Evolutionary conservation across 306 rosid species (phyloP).

Genomic region (Ormosia emarginata): DNA sequence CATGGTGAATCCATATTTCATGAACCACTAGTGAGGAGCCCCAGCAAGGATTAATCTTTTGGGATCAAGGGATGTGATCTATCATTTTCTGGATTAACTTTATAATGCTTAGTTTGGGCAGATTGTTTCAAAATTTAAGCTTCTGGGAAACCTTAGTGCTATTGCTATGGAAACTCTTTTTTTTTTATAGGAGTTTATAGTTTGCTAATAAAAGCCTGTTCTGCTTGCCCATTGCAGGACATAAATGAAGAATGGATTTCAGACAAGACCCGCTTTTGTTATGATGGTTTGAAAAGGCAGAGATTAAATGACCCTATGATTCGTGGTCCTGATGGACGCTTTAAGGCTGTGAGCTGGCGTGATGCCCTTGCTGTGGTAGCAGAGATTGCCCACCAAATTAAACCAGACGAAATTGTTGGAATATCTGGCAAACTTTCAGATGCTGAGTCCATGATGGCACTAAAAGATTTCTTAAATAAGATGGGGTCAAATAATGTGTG

Average conservation of each 20-base stretch:
- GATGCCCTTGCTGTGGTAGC: constrained; percentile 91
- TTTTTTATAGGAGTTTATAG: not conserved
- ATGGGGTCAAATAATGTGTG: constrained; percentile 91
- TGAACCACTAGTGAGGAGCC: constrained; percentile 1
- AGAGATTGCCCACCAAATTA: constrained; percentile 67
- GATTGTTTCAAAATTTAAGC: not conserved
- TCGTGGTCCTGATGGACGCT: constrained; percentile 94
- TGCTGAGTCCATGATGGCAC: constrained; percentile 95
- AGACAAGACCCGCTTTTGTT: constrained; percentile 95
- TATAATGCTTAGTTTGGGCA: not conserved
- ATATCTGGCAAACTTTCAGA: constrained; percentile 91
- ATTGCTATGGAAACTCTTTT: not conserved
- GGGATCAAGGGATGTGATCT: not conserved
- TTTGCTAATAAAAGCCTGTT: not conserved
- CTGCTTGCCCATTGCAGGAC: constrained; percentile 53
- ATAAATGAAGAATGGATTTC: constrained; percentile 99
- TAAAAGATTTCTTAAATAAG: constrained; percentile 85
- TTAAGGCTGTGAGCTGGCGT: constrained; percentile 88
- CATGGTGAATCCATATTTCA: not conserved
- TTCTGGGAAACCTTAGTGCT: not conserved
- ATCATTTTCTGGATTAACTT: not conserved
- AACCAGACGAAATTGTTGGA: constrained; percentile 87
- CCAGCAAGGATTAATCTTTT: not conserved
- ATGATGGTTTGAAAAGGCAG: constrained; percentile 99
- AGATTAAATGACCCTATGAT: constrained; percentile 97